Conservation (phyloP, 805 yeast genomes). For the Metschnikowia lachancei region DNA sequence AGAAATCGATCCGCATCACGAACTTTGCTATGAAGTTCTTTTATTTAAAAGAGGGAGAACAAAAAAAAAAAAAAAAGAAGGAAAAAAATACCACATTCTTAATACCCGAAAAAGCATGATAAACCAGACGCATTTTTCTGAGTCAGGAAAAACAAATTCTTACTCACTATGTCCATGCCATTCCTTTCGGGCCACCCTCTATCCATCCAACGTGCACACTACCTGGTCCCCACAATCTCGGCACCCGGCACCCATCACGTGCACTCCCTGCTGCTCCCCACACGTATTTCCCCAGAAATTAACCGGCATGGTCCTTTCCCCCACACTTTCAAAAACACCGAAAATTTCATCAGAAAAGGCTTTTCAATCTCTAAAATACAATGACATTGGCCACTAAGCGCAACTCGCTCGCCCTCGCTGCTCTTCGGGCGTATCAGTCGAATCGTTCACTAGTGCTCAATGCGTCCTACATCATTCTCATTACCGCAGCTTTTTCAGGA, state of each 20-base stretch:
- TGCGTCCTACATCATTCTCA: slow-evolving; percentile 40
- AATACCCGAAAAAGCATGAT: no score
- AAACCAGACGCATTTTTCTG: no score
- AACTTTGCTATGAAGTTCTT: no score
- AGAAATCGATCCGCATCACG: no score
- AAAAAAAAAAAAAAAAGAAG: no score
- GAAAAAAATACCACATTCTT: no score
- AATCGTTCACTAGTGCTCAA: slow-evolving; percentile 41
- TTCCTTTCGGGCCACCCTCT: no score
- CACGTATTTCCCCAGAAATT: slow-evolving; percentile 6
- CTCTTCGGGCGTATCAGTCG: slow-evolving; percentile 36
- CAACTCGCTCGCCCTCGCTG: slow-evolving; percentile 24
- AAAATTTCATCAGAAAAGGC: not conserved
- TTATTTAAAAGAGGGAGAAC: no score
- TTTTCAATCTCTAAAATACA: not conserved
- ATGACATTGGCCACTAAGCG: slow-evolving; percentile 7
- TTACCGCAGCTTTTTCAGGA: slow-evolving; percentile 43
- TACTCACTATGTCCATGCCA: no score
- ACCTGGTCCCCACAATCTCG: not conserved
- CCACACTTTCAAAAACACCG: not conserved
- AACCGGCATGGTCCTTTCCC: not conserved
- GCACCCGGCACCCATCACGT: not conserved
- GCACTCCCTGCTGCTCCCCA: slow-evolving; percentile 1
- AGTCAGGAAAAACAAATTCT: no score
- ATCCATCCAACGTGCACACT: no score